phyloP scores from a whole-genome alignment of 2,329 filamentous ascomycete species.

The Pseudogymnoascus sp. region DNA sequence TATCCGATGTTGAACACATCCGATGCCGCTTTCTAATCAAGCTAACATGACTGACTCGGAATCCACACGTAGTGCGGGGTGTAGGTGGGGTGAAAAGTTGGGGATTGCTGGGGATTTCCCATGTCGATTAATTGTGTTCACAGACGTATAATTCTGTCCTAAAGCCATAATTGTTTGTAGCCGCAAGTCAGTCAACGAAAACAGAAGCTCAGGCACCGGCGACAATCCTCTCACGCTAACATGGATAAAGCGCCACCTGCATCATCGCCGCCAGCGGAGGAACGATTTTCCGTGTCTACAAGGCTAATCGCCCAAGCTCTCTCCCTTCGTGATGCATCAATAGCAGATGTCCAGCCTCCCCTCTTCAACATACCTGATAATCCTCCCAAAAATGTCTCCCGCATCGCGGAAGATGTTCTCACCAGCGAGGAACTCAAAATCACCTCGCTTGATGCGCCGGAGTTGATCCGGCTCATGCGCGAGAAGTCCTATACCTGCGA shows the following conservation, averaged over 20 bases:
- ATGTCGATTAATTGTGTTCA: background rate
- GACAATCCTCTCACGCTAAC: background rate
- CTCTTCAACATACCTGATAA: constrained; percentile 14
- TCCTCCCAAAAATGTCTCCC: constrained; percentile 17
- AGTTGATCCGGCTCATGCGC: constrained; percentile 14
- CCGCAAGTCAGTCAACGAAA: background rate
- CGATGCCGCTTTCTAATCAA: background rate
- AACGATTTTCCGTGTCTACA: background rate
- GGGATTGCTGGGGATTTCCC: too few species aligned
- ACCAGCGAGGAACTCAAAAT: constrained; percentile 17
- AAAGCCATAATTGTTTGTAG: background rate
- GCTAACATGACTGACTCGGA: background rate
- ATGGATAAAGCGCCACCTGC: background rate
- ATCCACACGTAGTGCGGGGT: background rate
- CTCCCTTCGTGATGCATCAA: constrained; percentile 15
- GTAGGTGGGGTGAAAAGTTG: background rate
- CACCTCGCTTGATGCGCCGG: constrained; percentile 16
- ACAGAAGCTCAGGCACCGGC: background rate
- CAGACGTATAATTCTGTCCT: background rate
- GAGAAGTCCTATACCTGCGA: constrained; percentile 16
- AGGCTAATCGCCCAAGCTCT: constrained; percentile 5
- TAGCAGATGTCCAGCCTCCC: constrained; percentile 15
- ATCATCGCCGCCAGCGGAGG: background rate
- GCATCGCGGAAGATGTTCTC: constrained; percentile 14
- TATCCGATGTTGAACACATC: background rate